phyloP scores from a whole-genome alignment of 805 yeast species.

The Grigorovia yakushimaensis region DNA sequence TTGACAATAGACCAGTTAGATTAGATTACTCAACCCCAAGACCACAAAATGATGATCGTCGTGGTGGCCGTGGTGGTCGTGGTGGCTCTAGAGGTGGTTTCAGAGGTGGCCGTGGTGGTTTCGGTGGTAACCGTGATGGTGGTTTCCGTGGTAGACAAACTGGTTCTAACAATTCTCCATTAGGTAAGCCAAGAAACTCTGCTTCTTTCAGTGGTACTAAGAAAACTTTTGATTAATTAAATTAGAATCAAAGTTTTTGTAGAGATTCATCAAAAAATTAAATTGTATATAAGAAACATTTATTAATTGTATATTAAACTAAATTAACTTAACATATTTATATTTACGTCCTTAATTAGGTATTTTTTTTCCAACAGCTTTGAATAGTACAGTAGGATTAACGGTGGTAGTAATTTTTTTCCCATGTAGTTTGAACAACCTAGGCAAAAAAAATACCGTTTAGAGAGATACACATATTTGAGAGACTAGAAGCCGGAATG shows the following conservation, averaged over 20 bases:
- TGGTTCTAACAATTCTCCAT: conserved; percentile 60
- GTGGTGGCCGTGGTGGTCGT: conserved; percentile 28
- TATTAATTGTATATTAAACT: background rate
- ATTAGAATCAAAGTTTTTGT: background rate
- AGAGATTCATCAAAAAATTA: background rate
- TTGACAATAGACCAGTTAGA: conserved; percentile 90
- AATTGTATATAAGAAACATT: background rate
- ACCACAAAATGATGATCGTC: conserved; percentile 41
- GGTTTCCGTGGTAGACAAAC: conserved; percentile 32
- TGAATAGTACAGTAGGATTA: too few relatives aligned
- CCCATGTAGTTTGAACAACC: too few relatives aligned
- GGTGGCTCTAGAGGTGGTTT: conserved; percentile 21
- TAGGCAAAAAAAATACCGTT: too few relatives aligned
- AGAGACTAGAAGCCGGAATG: too few relatives aligned
- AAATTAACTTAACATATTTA: background rate
- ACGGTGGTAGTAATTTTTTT: too few relatives aligned
- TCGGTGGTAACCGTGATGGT: conserved; percentile 27
- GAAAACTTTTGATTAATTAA: conserved; percentile 61
- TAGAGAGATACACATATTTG: too few relatives aligned
- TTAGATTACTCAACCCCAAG: conserved; percentile 91
- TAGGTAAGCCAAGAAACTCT: conserved; percentile 31
- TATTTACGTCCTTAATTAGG: background rate
- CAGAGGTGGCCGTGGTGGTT: conserved; percentile 30
- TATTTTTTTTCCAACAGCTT: background rate
- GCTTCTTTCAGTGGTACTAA: conserved; percentile 76